phyloP scores from a whole-genome alignment of 192 early-diverging fungal species.

The Kickxella alabastrina region DNA sequence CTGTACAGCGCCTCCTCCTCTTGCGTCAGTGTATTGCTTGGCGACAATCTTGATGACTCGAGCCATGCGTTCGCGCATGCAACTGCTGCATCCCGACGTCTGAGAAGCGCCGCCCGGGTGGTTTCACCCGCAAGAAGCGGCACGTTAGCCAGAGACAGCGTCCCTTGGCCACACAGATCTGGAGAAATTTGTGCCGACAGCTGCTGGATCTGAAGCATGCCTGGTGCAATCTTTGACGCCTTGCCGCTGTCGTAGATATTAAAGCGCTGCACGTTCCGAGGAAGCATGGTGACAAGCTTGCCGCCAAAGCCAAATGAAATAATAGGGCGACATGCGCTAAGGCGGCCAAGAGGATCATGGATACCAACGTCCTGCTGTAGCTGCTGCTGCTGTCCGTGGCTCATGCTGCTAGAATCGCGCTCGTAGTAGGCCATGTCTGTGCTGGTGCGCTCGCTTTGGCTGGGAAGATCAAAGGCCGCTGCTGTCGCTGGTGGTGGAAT shows the following conservation, averaged over 20 bases:
- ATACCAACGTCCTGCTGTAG: slow-evolving; percentile 2
- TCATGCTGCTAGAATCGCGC: not conserved
- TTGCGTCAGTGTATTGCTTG: not conserved
- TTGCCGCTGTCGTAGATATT: slow-evolving; percentile 37
- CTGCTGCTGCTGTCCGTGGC: not conserved
- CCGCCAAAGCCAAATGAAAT: slow-evolving; percentile 77
- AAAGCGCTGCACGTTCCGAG: slow-evolving; percentile 57
- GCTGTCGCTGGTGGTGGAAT: slow-evolving; percentile 5
- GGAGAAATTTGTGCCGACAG: slow-evolving; percentile 47
- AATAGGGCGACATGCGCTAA: slow-evolving; percentile 50
- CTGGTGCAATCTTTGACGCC: slow-evolving; percentile 48
- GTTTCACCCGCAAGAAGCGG: slow-evolving; percentile 64
- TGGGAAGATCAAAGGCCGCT: slow-evolving; percentile 10
- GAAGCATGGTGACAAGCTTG: slow-evolving; percentile 63
- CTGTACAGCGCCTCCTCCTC: slow-evolving; percentile 27
- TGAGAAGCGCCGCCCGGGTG: slow-evolving; percentile 59
- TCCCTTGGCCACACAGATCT: slow-evolving; percentile 1
- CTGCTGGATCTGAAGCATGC: slow-evolving; percentile 52
- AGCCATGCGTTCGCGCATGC: slow-evolving; percentile 20
- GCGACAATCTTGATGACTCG: slow-evolving; percentile 1
- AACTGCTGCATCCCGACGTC: slow-evolving; percentile 38
- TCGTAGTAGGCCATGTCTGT: slow-evolving; percentile 21
- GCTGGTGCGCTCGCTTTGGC: slow-evolving; percentile 25
- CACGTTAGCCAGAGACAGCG: slow-evolving; percentile 11
- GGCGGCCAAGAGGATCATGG: slow-evolving; percentile 30